A percentile compares a stretch with the other conserved stretches of the same genome.
Evolutionary conservation across 108 stramenopile genomes (phyloP).

Genomic region (Fragilariopsis cylindrus): DNA sequence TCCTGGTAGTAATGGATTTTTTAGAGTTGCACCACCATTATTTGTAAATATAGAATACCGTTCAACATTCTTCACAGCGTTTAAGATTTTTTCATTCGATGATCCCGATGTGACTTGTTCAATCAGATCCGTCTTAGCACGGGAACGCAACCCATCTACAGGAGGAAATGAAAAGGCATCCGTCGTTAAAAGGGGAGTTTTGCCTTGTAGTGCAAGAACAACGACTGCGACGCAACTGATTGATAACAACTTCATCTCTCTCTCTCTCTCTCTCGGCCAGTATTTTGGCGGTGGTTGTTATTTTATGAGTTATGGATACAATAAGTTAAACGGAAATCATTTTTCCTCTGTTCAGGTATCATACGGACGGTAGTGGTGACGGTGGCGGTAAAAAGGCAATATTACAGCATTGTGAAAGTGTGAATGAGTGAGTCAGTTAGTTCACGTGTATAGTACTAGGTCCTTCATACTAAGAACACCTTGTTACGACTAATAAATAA

Average conservation of each 20-base stretch:
- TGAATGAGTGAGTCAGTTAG: too few relatives aligned
- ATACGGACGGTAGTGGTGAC: too few relatives aligned
- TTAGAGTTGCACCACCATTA: background rate
- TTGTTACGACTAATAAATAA: too few relatives aligned
- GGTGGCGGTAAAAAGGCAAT: too few relatives aligned
- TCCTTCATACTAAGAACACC: too few relatives aligned
- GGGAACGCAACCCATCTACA: background rate
- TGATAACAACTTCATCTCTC: too few relatives aligned
- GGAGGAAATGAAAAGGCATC: background rate
- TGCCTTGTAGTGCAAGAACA: too few relatives aligned
- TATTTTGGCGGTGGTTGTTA: background rate
- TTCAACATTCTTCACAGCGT: background rate
- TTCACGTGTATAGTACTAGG: too few relatives aligned
- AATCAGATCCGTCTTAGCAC: slow-evolving; percentile 4
- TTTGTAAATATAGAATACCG: background rate
- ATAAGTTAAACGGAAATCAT: background rate
- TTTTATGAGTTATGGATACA: background rate
- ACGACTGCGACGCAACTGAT: too few relatives aligned
- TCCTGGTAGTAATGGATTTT: background rate
- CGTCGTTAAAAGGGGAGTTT: background rate
- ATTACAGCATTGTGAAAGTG: too few relatives aligned
- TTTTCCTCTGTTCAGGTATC: too few relatives aligned
- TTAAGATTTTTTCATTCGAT: background rate
- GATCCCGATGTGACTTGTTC: slow-evolving; percentile 2
- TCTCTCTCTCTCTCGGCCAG: too few relatives aligned